phyloP scores from a whole-genome alignment of 331 rosid genomes.

The Acacia pycnantha region DNA sequence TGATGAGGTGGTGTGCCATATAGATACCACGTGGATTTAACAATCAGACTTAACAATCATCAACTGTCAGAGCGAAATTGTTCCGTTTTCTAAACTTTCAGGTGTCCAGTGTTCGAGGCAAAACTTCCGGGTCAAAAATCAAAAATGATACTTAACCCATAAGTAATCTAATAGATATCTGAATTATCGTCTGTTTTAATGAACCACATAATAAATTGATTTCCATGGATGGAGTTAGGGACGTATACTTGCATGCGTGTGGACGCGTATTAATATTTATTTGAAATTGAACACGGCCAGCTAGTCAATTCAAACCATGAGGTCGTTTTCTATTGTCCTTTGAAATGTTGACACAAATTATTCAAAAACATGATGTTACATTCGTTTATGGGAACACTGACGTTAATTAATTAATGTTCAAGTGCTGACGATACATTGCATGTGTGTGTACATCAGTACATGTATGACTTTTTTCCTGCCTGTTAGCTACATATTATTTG shows the following conservation, averaged over 20 bases:
- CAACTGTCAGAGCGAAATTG: too few relatives aligned
- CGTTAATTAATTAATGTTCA: not conserved
- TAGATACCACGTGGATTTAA: too few relatives aligned
- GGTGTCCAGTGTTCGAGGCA: too few relatives aligned
- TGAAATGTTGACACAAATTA: not conserved
- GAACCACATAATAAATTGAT: not conserved
- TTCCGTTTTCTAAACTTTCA: too few relatives aligned
- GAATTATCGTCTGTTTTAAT: not conserved
- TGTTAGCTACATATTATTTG: not conserved
- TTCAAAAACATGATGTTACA: not conserved
- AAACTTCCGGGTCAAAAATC: too few relatives aligned
- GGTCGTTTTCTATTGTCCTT: not conserved
- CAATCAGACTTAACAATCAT: too few relatives aligned
- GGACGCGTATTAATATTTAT: not conserved
- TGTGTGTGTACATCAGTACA: too few relatives aligned
- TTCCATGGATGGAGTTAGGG: not conserved
- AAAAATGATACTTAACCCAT: too few relatives aligned
- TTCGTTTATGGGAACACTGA: not conserved
- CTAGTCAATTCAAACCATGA: not conserved
- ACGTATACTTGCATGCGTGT: not conserved
- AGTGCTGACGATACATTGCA: not conserved
- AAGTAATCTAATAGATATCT: too few relatives aligned
- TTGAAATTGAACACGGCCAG: not conserved
- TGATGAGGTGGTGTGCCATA: too few relatives aligned
- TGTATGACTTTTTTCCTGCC: not conserved